Evolutionary conservation across 495 filamentous ascomycete species (phyloP).

Genomic region (Hyaloscypha hepaticicola): DNA sequence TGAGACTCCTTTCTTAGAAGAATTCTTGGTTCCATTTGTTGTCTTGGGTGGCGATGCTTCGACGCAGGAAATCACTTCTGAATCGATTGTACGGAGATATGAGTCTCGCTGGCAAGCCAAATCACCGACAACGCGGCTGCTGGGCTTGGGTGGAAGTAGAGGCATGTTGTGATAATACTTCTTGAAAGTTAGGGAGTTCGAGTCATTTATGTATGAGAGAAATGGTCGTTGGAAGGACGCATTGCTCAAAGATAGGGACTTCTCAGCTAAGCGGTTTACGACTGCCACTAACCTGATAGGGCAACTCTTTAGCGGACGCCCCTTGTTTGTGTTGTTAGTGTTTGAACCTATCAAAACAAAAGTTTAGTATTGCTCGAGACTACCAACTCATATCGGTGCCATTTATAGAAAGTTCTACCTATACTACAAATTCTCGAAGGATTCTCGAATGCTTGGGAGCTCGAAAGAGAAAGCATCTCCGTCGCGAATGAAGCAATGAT

Average conservation of each 20-base stretch:
- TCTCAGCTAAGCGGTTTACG: neutral
- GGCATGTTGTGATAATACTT: neutral
- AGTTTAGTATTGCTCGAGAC: too few species aligned
- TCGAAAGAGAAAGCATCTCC: too few species aligned
- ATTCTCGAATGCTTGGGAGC: too few species aligned
- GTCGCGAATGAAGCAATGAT: too few species aligned
- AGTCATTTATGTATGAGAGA: neutral
- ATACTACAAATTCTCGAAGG: too few species aligned
- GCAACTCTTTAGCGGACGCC: neutral
- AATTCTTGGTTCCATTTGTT: neutral
- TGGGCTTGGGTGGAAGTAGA: neutral
- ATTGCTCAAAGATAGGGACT: neutral
- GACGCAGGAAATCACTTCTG: neutral
- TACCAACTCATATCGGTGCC: too few species aligned
- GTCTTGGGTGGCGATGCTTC: neutral
- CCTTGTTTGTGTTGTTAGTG: too few species aligned
- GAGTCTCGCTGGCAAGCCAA: neutral
- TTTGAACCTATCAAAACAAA: too few species aligned
- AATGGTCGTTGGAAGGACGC: neutral
- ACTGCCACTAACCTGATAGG: neutral
- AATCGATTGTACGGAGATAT: neutral
- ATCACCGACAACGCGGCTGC: neutral
- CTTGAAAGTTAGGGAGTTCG: neutral
- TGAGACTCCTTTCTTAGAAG: neutral
- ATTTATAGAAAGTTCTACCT: too few species aligned